Evolutionary conservation across 495 filamentous ascomycete genomes (phyloP), one percentile per base, ranked within the genome.

Genomic region (Chaetomium tenue): DNA sequence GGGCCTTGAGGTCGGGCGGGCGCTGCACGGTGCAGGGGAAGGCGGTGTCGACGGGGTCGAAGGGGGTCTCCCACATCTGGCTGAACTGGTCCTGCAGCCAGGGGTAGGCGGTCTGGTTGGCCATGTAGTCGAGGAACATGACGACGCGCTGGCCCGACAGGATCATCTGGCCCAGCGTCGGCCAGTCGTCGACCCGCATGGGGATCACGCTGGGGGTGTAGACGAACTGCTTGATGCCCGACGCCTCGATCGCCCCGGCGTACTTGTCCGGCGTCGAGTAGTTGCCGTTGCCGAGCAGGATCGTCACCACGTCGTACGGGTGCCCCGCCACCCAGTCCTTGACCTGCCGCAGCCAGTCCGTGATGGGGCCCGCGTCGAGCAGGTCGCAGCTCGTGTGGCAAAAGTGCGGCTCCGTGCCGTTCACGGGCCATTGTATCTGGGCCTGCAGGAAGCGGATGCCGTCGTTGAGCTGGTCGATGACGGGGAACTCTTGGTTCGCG

Each of bases 381-480:
- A 96, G 74, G 61, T 90, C 81, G 78, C 92, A 98, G 60, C 79
- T 84, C 12, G 90, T 91, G 73, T 95, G 90, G 75, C 81, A 85
- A 55, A 84, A 82, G 73, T 96, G 93, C 7, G 86, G 79, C 30
- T 72, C 72, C 6, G 74, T 75, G 12, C 69, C 74, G 65, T 77
- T 78, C 28, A 63, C 51, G 0, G 78, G 75, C 71, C 73, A 82
- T 58, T 81, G 80, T 46, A 82, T 88, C 77, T 98, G 91, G 28
- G 87, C 92, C 80, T 97, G 91, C 18, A 98, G 84, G 84, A 96
- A 93, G 57, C 93, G 88, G 66, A 97, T 80, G 18, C 93, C 93
- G 67, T 95, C 91, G 71, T 96, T 84, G 37, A 98, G 78, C 77
- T 98, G 93, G 54, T 82, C 73, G 6, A 80, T 80, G 51, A 97